These are phyloP conservation scores for Phanerochaete sordida DNA, from an alignment of 768 basidiomycete genomes.

Conservation along the genomic window DNA sequence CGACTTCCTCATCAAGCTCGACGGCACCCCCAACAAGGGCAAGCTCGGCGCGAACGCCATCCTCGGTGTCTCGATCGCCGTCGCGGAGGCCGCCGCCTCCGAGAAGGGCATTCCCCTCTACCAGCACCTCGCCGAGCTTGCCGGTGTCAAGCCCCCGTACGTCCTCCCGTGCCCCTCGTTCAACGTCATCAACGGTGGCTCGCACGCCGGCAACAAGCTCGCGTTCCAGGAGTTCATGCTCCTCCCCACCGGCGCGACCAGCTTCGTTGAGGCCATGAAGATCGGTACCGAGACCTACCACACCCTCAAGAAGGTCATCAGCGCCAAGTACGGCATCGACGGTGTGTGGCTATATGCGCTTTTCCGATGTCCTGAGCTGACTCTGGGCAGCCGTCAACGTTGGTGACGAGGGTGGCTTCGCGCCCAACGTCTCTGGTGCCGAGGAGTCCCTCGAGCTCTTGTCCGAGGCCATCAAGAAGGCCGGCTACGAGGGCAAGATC, in stretches of 20 bases:
- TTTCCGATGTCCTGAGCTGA: conserved; percentile 6
- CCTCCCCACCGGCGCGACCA: conserved; percentile 86
- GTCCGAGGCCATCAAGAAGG: conserved; percentile 94
- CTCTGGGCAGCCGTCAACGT: conserved; percentile 83
- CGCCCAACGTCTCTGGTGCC: conserved; percentile 95
- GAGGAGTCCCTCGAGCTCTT: conserved; percentile 97
- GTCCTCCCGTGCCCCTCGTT: conserved; percentile 90
- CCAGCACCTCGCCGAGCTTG: conserved; percentile 93
- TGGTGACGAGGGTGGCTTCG: conserved; percentile 99
- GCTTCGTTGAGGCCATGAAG: conserved; percentile 97
- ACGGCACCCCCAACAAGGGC: conserved; percentile 98
- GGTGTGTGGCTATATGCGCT: conserved; percentile 48
- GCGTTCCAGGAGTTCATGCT: conserved; percentile 99
- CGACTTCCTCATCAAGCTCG: conserved; percentile 96
- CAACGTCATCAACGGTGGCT: conserved; percentile 99
- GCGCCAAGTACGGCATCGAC: conserved; percentile 98
- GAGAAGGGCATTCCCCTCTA: conserved; percentile 96
- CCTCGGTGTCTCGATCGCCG: conserved; percentile 96
- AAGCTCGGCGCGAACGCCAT: conserved; percentile 99
- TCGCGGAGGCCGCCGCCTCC: conserved; percentile 87
- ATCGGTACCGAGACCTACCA: conserved; percentile 98
- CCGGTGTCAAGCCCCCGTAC: conserved; percentile 92
- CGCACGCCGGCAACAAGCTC: conserved; percentile 98
- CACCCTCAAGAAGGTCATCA: conserved; percentile 98
- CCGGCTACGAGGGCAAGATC: conserved; percentile 97